Evolutionary conservation across 1,284 basidiomycete genomes (phyloP).

Genomic region (Rugiboletus extremiorientalis): DNA sequence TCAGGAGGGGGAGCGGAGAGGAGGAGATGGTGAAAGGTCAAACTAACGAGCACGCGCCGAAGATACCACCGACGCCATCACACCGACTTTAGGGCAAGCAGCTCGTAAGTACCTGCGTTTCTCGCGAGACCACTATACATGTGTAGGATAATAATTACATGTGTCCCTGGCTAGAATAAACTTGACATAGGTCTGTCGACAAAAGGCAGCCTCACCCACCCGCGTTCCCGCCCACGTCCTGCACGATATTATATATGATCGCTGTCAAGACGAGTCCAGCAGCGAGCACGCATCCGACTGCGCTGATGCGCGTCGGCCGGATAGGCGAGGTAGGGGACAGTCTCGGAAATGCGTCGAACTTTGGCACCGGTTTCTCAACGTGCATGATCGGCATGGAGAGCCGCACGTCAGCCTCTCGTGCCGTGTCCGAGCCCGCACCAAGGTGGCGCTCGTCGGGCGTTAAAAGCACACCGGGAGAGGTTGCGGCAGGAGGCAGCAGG

Average conservation of each 20-base stretch:
- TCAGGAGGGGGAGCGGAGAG: constrained; percentile 34
- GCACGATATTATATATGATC: constrained; percentile 19
- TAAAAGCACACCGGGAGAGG: background rate
- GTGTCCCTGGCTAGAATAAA: background rate
- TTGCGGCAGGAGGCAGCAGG: background rate
- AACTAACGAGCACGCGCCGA: background rate
- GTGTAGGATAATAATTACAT: too few species aligned
- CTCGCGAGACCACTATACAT: too few species aligned
- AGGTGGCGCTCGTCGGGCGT: background rate
- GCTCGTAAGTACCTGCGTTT: background rate
- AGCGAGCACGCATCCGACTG: constrained; percentile 3
- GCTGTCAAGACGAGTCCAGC: constrained; percentile 18
- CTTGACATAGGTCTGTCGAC: background rate
- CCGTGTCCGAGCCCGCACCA: background rate
- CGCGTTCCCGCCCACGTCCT: background rate
- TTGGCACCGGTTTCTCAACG: background rate
- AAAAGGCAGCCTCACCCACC: background rate
- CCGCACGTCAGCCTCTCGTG: constrained; percentile 3
- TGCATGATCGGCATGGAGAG: background rate
- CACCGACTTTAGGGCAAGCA: constrained; percentile 15
- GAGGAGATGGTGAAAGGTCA: background rate
- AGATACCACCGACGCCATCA: background rate
- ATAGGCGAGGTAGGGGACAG: constrained; percentile 8
- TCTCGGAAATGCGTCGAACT: constrained; percentile 19
- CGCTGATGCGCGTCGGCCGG: constrained; percentile 16